phyloP scores from a whole-genome alignment of 768 basidiomycete genomes.

The Boletus speciosus region DNA sequence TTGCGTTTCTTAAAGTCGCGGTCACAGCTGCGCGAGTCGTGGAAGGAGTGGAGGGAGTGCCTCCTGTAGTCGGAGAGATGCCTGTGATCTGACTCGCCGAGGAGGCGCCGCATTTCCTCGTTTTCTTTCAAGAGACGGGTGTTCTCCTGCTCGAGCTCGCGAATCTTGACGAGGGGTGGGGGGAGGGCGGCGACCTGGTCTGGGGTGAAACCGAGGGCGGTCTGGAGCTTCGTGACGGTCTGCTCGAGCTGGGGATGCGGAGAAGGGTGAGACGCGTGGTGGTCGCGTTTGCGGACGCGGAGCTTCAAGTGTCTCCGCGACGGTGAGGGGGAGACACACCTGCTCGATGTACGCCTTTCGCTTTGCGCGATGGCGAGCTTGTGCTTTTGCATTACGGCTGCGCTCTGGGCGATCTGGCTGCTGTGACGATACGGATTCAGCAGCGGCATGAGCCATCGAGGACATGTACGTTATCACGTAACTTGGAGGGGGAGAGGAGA shows the following conservation, averaged over 20 bases:
- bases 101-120: constrained; percentile 67
- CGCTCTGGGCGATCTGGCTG: constrained; percentile 68
- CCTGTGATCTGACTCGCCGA: constrained; percentile 44
- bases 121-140: constrained; percentile 65
- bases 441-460: constrained; percentile 54
- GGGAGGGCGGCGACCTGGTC: constrained; percentile 75
- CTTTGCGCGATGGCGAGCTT: constrained; percentile 87
- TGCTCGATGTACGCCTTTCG: constrained; percentile 92
- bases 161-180: constrained; percentile 69
- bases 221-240: constrained; percentile 82
- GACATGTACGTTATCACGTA: constrained; percentile 53
- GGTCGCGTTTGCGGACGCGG: constrained; percentile 7
- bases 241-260: constrained; percentile 60
- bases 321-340: constrained; percentile 35
- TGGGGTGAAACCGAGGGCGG: constrained; percentile 64
- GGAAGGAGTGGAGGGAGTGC: constrained; percentile 43
- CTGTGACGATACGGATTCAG: constrained; percentile 36
- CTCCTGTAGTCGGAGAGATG: constrained; percentile 47
- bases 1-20: constrained; percentile 64
- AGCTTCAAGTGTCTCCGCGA: constrained; percentile 3
- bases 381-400: constrained; percentile 84
- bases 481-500: constrained; percentile 35
- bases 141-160: constrained; percentile 83
- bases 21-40: constrained; percentile 48
- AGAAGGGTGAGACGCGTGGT: constrained; percentile 5